Evolutionary conservation across 73 alveolate genomes (phyloP).

Genomic region (Durusdinium trenchii): DNA sequence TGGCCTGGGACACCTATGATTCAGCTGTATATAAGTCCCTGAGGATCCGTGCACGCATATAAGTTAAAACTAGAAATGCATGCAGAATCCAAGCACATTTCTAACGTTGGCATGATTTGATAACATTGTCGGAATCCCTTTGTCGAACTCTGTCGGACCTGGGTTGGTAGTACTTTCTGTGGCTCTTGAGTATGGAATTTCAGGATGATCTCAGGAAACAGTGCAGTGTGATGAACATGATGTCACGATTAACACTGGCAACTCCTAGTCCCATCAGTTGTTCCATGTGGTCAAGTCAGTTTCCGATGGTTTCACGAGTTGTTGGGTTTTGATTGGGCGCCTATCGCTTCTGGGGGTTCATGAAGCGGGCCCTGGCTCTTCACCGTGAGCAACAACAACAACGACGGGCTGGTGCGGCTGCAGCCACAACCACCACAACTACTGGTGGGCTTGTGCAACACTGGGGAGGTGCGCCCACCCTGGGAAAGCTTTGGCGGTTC

Average conservation of each 20-base stretch:
- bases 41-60: not conserved
- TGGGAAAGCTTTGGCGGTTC: not conserved
- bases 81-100: not conserved
- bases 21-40: not conserved
- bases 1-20: not conserved
- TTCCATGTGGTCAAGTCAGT: not conserved
- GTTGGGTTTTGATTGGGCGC: not conserved
- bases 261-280: not conserved
- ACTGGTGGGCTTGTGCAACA: not conserved
- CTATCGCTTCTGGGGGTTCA: not conserved
- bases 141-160: not conserved
- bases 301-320: not conserved
- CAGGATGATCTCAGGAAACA: not conserved
- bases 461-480: slow-evolving; percentile 23
- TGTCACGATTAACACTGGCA: not conserved
- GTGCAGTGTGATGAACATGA: not conserved
- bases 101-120: not conserved
- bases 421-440: not conserved
- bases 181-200: not conserved
- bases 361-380: slow-evolving; percentile 2
- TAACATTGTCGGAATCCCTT: not conserved
- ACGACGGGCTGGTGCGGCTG: not conserved
- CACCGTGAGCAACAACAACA: not conserved
- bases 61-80: not conserved
- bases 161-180: not conserved